Conservation (phyloP, 108 stramenopile species). For the Pseudonitzschia multiseries region DNA sequence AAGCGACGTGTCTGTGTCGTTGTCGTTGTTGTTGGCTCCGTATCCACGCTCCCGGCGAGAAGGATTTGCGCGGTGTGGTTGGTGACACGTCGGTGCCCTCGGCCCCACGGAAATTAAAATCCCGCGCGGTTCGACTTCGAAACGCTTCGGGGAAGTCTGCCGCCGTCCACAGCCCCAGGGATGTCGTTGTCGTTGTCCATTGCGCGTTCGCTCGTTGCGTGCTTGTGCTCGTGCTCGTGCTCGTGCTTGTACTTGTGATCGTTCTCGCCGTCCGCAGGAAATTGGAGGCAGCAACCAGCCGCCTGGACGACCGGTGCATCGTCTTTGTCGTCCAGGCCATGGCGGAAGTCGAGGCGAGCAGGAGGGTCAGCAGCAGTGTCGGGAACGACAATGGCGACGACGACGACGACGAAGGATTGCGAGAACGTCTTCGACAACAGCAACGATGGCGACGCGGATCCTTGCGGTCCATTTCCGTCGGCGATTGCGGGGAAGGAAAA, state of each 20-base stretch:
- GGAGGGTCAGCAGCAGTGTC: background rate
- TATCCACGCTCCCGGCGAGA: background rate
- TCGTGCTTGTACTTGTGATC: background rate
- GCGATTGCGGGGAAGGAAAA: too few species aligned
- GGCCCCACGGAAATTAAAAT: background rate
- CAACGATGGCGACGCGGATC: too few species aligned
- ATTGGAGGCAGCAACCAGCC: background rate
- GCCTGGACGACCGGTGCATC: background rate
- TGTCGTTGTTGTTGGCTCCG: background rate
- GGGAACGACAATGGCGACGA: background rate
- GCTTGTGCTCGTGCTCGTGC: background rate
- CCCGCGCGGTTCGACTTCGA: background rate
- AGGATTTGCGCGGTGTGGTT: background rate
- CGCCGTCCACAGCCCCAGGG: background rate
- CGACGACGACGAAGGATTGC: too few species aligned
- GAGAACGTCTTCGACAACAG: too few species aligned
- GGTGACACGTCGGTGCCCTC: background rate
- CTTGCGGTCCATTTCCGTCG: too few species aligned
- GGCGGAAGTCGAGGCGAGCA: background rate
- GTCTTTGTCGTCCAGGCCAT: background rate
- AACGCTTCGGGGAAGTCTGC: too few species aligned
- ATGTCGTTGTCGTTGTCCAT: too few species aligned
- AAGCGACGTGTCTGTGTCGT: too few species aligned
- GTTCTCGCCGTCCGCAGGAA: background rate
- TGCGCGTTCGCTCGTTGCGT: too few species aligned